phyloP scores from a whole-genome alignment of 1,284 basidiomycete genomes.

The Apiotrichum laibachii region DNA sequence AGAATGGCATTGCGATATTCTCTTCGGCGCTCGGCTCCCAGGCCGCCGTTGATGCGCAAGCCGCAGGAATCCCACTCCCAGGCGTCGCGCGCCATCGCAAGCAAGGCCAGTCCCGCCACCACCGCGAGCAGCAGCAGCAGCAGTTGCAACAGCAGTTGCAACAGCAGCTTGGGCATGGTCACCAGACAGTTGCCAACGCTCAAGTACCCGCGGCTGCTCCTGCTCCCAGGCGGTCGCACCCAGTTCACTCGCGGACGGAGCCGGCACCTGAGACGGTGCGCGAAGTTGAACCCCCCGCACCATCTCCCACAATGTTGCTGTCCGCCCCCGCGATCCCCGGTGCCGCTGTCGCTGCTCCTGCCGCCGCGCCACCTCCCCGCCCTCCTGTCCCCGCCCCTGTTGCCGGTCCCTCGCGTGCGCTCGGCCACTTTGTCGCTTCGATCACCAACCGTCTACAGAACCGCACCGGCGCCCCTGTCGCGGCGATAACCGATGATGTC shows the following conservation, averaged over 20 bases:
- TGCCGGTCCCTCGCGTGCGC: not conserved
- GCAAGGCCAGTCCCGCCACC: slow-evolving; percentile 14
- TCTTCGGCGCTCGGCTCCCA: slow-evolving; percentile 55
- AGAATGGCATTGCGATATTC: slow-evolving; percentile 61
- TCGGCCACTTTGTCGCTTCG: slow-evolving; percentile 1
- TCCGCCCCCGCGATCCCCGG: not conserved
- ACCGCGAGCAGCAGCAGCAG: slow-evolving; percentile 8
- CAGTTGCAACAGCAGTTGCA: slow-evolving; percentile 1
- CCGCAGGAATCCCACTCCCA: slow-evolving; percentile 49
- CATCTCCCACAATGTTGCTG: not conserved
- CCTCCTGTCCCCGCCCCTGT: not conserved
- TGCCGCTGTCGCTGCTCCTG: not conserved
- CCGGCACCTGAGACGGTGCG: too few relatives aligned
- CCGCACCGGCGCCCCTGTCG: not conserved
- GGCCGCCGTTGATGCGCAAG: slow-evolving; percentile 62
- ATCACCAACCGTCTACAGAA: slow-evolving; percentile 13
- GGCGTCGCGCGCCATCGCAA: slow-evolving; percentile 23
- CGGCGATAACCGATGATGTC: not conserved
- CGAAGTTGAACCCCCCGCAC: too few relatives aligned
- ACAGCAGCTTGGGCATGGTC: not conserved
- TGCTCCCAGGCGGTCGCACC: not conserved
- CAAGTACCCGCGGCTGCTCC: not conserved
- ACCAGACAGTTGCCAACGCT: not conserved
- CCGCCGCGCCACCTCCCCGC: not conserved
- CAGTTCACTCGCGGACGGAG: too few relatives aligned